Base-by-base conservation (phyloP, 2,329 filamentous ascomycete genomes). In the Cercospora brassicicola region DNA sequence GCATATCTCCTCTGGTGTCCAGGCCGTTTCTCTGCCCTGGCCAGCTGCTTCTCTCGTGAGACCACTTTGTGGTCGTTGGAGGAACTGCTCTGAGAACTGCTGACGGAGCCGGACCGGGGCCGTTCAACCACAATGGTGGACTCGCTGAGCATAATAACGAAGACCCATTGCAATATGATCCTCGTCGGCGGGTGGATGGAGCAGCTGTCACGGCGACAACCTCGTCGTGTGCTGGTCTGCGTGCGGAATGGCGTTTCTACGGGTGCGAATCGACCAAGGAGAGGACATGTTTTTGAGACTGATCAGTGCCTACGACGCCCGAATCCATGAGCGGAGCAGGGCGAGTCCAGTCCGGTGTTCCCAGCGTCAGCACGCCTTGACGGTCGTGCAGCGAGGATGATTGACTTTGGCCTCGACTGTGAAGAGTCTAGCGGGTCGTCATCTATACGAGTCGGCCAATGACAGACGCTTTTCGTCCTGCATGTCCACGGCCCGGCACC, bases 1-100 rank as follows among this genome's bases (percentile, higher is more conserved):
- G 71, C 70, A 67, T 73, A 73, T 64, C 71, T 56, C 51, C 71
- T 63, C 57, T 73, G 70, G 26, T 73, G 71, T 10, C 71, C 71
- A 30, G 66, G 69, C 62, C 71, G 63, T 55, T 69, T 61, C 63
- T 73, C 71, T 48, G 66, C 45, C 63, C 67, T 63, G 45, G 66
- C 66, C 20, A 69, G 59, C 33, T 71, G 71, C 65, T 70, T 67
- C 28, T 65, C 39, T 28, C 56, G 56, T 15, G 48, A 36, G 39
- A 31, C 60, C 51, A 59, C 33, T 31, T 42, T 57, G n/a, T 31
- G 64, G 57, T 69, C 67, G 39, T 57, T 65, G 13, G 65, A 59
- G 30, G 67, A 64, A 39, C 33, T 65, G 53, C 36, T 67, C 65
- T 26, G 55, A 26, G 65, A 39, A 42, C 61, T 67, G 61, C 65